Evolutionary conservation across 2,329 filamentous ascomycete species (phyloP).

Genomic region (Pseudohalonectria lignicola): DNA sequence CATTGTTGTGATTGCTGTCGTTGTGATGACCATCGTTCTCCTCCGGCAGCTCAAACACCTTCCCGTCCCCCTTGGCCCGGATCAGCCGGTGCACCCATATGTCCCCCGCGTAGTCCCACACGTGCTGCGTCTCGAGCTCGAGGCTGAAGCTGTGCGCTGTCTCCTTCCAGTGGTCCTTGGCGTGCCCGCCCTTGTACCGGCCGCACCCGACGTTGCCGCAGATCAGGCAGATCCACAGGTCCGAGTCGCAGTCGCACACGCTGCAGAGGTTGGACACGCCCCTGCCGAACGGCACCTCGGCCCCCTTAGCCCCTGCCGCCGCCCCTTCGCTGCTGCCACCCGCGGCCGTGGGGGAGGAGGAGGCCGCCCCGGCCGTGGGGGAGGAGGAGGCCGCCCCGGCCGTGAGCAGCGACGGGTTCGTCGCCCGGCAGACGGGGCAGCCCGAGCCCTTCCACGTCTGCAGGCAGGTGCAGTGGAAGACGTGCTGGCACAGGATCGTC

Average conservation of each 20-base stretch:
- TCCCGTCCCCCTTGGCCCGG: conserved; percentile 84
- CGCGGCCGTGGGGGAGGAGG: not conserved
- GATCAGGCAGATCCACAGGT: conserved; percentile 92
- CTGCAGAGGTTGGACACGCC: conserved; percentile 61
- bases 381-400: conserved; percentile 10
- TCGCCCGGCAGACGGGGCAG: conserved; percentile 91
- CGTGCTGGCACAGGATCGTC: conserved; percentile 93
- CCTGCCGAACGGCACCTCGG: conserved; percentile 41
- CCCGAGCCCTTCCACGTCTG: conserved; percentile 93
- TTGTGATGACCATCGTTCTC: not conserved
- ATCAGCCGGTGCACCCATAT: conserved; percentile 94
- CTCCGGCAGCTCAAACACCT: conserved; percentile 79
- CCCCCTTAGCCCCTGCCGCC: too few species aligned
- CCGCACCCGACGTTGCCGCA: conserved; percentile 91
- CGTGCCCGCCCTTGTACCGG: conserved; percentile 86
- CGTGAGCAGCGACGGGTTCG: conserved; percentile 33
- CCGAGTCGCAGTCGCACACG: conserved; percentile 67
- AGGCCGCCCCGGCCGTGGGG: too few species aligned
- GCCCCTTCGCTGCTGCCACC: not conserved
- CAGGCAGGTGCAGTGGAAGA: conserved; percentile 93
- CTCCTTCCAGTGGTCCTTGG: conserved; percentile 85
- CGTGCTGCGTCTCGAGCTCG: conserved; percentile 85
- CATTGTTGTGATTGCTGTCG: conserved; percentile 23
- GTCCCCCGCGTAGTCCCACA: conserved; percentile 96
- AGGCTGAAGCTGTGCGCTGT: conserved; percentile 86